Evolutionary conservation across 352 stramenopile genomes (phyloP), one percentile per base, ranked within the genome.

Genomic region (Globisporangium cylindrosporum): DNA sequence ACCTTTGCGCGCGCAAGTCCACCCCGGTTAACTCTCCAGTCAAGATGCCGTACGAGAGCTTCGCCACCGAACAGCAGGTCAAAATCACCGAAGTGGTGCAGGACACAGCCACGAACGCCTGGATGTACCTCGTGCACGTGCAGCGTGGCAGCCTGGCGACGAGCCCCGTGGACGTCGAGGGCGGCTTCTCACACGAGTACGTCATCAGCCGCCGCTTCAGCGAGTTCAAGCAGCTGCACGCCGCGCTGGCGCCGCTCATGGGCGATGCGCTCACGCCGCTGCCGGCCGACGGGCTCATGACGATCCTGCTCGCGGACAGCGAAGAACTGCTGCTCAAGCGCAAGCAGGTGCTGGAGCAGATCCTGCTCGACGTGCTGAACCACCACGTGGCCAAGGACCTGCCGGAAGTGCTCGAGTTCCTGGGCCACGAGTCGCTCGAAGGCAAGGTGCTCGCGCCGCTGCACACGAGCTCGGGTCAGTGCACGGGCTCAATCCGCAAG

Each of bases 11-110:
- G 22, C 43, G 12, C 53, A 59, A 25, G 7, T 55, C 49, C 36
- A 59, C 7, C 36, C 46, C 38, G 55, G 46, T 60, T 27, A 57
- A 65, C 36, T 46, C 41, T 54, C 41, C 12, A 22, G 15, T 9
- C n/a, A 61, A 46, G 41, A 92, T 92, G 84, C 81, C 81, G 34
- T 92, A 92, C 84, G 84, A 92, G 68, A 92, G 84, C 76, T 92
- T 92, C 68, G 81, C 79, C 54, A 84, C 76, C 32, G 79, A 82
- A 68, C 80, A 91, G 59, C 76, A 82, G 59, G 81, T 86, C 48
- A 68, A 77, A 55, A 91, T 91, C 75, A 83, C 81, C 38, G 78
- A 84, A n/a, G 81, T 91, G n/a, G 78, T 86, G 62, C 81, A 90
- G 67, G 83, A 91, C 68, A 66, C 75, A 18, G 73, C 77, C 48